These are phyloP conservation scores for Cyclospora cayetanensis DNA, from an alignment of 169 alveolate species.

Conservation along the genomic window DNA sequence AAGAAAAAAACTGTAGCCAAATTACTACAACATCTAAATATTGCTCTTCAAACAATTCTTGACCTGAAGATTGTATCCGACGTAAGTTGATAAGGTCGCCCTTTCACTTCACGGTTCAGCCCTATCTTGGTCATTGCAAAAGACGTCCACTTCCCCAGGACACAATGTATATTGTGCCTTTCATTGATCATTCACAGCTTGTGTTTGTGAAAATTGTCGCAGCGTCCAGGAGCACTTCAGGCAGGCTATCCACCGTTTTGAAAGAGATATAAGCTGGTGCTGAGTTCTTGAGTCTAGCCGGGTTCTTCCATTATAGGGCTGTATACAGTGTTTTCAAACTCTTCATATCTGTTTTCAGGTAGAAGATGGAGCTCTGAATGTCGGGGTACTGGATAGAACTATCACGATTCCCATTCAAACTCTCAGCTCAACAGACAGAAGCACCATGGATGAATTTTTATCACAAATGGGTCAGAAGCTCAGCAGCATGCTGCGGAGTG, in stretches of 20 bases:
- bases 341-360: no score
- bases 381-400: neutral
- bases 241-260: no score
- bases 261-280: no score
- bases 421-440: conserved; percentile 22
- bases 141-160: no score
- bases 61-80: neutral
- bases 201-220: no score
- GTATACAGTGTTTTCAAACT: no score
- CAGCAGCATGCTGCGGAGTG: conserved; percentile 28
- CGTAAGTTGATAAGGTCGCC: neutral
- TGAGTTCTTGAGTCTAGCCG: no score
- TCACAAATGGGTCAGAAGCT: conserved; percentile 14
- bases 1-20: neutral
- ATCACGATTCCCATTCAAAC: neutral
- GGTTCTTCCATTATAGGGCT: no score
- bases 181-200: no score
- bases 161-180: no score
- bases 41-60: neutral
- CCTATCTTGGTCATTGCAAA: no score
- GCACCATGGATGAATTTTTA: neutral
- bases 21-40: neutral
- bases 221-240: no score
- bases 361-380: conserved; percentile 40
- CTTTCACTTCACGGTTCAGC: neutral